Base-by-base conservation (phyloP, 306 rosid species). In the Vicia faba region DNA sequence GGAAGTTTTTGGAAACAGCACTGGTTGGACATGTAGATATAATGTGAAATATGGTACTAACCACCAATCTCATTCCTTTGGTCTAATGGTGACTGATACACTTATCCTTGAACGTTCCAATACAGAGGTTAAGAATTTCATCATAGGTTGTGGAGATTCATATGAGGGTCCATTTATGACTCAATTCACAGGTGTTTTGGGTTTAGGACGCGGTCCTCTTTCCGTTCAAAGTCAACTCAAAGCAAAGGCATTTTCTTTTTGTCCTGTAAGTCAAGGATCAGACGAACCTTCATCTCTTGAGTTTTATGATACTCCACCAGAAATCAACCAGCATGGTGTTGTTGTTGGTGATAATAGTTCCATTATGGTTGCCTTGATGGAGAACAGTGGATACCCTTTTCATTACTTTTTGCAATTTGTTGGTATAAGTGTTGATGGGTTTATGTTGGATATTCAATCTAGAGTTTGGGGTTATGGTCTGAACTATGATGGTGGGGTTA, bases 391-490 rank as follows among this genome's bases (percentile, higher is more conserved):
- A 5, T 77, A 77, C 64, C 82, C 85, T 69, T 62, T 43, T 20
- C 61, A 64, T 46, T 81, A 81, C 51, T 73, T 81, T 23, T 20
- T 81, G 78, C 75, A 81, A 36, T 65, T 81, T 65, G 75, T 53
- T 33, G 85, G 85, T 12, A 73, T 81, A 51, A 23, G 65, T 0
- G 40, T 81, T 53, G 61, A 77, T 60, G 85, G 82, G 5, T 81
- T 77, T 41, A 64, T 77, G 80, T 55, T 77, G 18, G 82, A 81
- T 64, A 66, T 81, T 69, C 72, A 44, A 23, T 69, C 82, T 3
- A 77, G 65, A 0, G 72, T 81, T 59, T 81, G 85, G 85, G 85
- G 85, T 7, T 81, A 73, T 54, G 85, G 85, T 1, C 8, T 81
- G 5, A 81, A 81, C 23, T 77, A 73, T 54, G 80, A 77, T 64